These are phyloP conservation scores for Vitis hybrid DNA, from an alignment of 177 flowering plant species.

Conservation along the genomic window DNA sequence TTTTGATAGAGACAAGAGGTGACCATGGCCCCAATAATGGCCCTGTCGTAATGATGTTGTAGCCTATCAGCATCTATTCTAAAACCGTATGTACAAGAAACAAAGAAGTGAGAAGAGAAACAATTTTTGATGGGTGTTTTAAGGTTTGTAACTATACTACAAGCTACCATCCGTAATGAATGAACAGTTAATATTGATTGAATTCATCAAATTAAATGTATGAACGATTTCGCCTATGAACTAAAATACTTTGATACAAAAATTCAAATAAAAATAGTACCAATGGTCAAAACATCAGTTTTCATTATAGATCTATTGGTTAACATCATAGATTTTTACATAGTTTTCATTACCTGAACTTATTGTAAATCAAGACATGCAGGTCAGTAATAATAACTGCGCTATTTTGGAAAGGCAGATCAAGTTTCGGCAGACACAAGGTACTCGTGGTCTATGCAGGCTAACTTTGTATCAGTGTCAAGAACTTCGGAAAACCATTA, in stretches of 20 bases:
- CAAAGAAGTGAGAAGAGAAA: neutral
- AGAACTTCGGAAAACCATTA: no score
- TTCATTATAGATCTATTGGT: neutral
- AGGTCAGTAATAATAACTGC: neutral
- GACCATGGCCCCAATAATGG: slow-evolving; percentile 2
- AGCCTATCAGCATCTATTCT: neutral
- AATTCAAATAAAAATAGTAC: neutral
- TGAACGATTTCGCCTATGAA: neutral
- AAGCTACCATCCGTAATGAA: neutral
- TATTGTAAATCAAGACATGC: neutral
- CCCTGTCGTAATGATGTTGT: slow-evolving; percentile 1
- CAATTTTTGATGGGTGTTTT: neutral
- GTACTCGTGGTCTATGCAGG: no score
- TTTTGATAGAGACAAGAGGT: slow-evolving; percentile 4
- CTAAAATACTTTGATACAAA: neutral
- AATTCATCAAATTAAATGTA: neutral
- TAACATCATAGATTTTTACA: neutral
- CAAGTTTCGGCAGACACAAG: no score
- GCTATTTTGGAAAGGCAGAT: no score
- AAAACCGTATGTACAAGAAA: neutral
- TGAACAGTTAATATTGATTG: neutral
- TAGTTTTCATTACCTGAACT: neutral
- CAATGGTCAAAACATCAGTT: neutral
- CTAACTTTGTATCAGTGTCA: no score
- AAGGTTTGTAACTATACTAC: neutral